Base-by-base conservation (phyloP, 2,329 filamentous ascomycete genomes). In the Pseudogymnoascus sp. region DNA sequence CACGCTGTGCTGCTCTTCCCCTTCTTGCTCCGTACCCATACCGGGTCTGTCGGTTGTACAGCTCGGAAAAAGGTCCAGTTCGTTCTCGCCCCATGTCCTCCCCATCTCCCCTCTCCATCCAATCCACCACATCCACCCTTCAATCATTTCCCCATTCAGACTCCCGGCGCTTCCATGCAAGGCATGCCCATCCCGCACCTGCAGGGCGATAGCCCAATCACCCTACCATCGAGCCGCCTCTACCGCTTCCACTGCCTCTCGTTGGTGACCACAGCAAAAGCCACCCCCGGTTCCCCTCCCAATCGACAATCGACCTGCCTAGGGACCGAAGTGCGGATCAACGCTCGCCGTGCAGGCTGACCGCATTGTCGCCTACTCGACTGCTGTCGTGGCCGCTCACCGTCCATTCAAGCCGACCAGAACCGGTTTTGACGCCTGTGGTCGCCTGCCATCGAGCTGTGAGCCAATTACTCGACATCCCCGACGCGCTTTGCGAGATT, bases 81-180 rank as follows among this genome's bases (percentile, higher is more conserved):
- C 20, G 41, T 47, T 47, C 41, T 28, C 20, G 20, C 20, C 41
- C 22, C 41, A 47, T 47, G 22, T 47, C 22, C 41, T 28, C 14
- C 12, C 22, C 14, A n/a, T 41, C 38, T 11, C 38, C 8, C 38
- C 3, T 7, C 8, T 12, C 11, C 38, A 25, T 25, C n/a, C 7
- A 4, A 25, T 25, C n/a, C 7, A 4, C 37, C 37, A 11, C 37
- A 25, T 25, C 30, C 30, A 20, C 20, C 25, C 43, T 50, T 50
- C 43, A 50, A 50, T 50, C 43, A 25, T 54, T 54, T 8, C 43
- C 43, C n/a, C 47, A 54, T 54, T 54, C 47, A 54, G 47, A 54
- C 47, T 54, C 47, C 47, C 47, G 47, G 47, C 47, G 47, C 47
- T 54, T 32, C 47, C 47, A 54, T 54, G 47, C 47, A 54, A 54